These are phyloP conservation scores for Leucocoprinus birnbaumii DNA, from an alignment of 768 basidiomycete genomes.

Conservation along the genomic window DNA sequence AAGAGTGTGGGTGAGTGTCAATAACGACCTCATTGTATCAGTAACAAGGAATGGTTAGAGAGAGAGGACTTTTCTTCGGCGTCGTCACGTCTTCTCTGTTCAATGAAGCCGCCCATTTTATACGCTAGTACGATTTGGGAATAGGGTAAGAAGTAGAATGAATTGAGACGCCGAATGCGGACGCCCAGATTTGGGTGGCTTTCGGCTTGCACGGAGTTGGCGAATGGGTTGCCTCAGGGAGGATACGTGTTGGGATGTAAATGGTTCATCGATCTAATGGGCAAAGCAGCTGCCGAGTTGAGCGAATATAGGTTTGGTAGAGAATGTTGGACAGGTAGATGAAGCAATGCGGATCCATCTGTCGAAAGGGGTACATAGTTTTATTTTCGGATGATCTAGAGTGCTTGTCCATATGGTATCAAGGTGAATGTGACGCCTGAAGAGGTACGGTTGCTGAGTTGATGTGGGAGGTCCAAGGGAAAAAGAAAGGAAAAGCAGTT, in stretches of 20 bases:
- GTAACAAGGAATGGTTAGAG: background rate
- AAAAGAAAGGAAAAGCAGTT: no score
- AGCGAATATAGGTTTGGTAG: background rate
- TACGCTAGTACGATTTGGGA: no score
- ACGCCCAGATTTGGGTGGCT: no score
- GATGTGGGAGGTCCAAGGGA: no score
- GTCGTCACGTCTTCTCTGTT: no score
- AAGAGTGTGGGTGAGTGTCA: background rate
- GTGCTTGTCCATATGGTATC: background rate
- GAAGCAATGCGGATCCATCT: background rate
- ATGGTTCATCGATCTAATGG: background rate
- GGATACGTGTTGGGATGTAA: background rate
- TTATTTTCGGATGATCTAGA: background rate
- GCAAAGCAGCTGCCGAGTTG: background rate
- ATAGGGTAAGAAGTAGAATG: no score
- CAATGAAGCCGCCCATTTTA: no score
- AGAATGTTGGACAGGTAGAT: background rate
- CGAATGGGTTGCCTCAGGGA: background rate
- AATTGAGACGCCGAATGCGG: no score
- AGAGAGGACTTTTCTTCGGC: background rate
- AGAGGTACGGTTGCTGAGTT: no score
- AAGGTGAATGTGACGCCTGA: conserved; percentile 2
- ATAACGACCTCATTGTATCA: background rate
- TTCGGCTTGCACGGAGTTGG: background rate
- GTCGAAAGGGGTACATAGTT: background rate